Base-by-base conservation (phyloP, 805 yeast genomes). In the Diddensiella santjacobensis region DNA sequence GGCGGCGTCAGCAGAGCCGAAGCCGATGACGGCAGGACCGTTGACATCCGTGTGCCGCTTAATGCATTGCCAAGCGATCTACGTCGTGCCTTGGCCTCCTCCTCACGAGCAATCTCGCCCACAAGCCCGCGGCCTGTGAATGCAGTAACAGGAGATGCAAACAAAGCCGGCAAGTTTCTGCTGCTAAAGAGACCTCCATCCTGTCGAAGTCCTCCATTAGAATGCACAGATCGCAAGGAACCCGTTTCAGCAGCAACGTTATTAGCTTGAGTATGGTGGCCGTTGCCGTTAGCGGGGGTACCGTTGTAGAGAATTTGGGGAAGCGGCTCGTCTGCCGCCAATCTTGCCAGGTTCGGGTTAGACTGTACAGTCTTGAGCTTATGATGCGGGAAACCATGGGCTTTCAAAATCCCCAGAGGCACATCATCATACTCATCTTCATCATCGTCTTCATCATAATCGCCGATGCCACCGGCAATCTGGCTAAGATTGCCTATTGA, bases 401-500 rank as follows among this genome's bases (percentile, higher is more conserved):
- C 71, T 43, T 66, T 68, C 35, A 70, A 52, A 40, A 70, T 63
- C 11, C 68, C 71, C 30, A 70, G 58, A 1, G 73, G 73, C 13
- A 70, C 65, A 44, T 69, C 69, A 43, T 70, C 73, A 50, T 63
- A 59, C 23, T 65, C 65, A 24, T 70, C 72, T 18, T 68, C 67
- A 17, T 59, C 64, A 29, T 58, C 64, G 24, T 53, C 61, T 15
- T 54, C 60, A 2, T 48, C 60, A 8, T 26, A 8, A 8, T 26
- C 31, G 31, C 8, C 11, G 11, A 13, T 13, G 31, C 31, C 31
- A 26, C 11, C 3, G 33, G 49, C 38, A 35, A 17, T 15, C 22
- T 42, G 57, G 35, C 47, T 45, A 11, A 44, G 31, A 29, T 51
- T 49, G 19, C 44, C 48, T 37, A 37, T 40, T 5, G 47, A 40